Base-by-base conservation (phyloP, 1,284 basidiomycete genomes). In the Trametes versicolor region DNA sequence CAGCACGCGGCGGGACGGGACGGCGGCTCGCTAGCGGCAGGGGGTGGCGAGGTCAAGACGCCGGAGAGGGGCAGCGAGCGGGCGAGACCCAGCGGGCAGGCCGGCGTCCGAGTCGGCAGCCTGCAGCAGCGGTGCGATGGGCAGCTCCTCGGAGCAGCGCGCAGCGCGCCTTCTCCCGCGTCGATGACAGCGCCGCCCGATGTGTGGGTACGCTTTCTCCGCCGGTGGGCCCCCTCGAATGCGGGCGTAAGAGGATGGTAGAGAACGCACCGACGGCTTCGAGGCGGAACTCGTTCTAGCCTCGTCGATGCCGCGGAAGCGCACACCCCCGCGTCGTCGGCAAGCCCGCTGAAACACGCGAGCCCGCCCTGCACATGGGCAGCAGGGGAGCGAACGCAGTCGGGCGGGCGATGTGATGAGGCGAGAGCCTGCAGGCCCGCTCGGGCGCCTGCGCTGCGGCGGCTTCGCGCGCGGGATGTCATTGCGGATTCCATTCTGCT, bases 121-220 rank as follows among this genome's bases (percentile, higher is more conserved):
- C 29, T 50, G 12, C 27, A 19, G 29, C 17, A 25, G 45, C 50
- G 54, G 34, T 52, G 58, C 49, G 58, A 23, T 45, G 32, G 23
- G 60, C 53, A 29, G 36, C 37, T 51, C 54, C 43, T 19, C 27
- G 48, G 55, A 54, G 58, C 57, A 55, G 56, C 45, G 43, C 29
- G 48, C 50, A 48, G 47, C 39, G 55, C 51, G 47, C 58, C 62
- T 66, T 66, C 65, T 66, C 65, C 68, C 68, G 65, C 68, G 68
- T 61, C 60, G 58, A 45, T 55, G 53, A 52, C 61, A 62, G 54
- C 62, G 53, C 58, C 45, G 65, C 62, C 57, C 41, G 52, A 55
- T 57, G 54, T 54, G 60, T 52, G 60, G 64, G 60, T 47, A 60
- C 50, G 56, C 53, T 54, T 54, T 63, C 60, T 65, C 63, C 65